Conservation (phyloP, 2,329 filamentous ascomycete species). For the Onygena corvina region DNA sequence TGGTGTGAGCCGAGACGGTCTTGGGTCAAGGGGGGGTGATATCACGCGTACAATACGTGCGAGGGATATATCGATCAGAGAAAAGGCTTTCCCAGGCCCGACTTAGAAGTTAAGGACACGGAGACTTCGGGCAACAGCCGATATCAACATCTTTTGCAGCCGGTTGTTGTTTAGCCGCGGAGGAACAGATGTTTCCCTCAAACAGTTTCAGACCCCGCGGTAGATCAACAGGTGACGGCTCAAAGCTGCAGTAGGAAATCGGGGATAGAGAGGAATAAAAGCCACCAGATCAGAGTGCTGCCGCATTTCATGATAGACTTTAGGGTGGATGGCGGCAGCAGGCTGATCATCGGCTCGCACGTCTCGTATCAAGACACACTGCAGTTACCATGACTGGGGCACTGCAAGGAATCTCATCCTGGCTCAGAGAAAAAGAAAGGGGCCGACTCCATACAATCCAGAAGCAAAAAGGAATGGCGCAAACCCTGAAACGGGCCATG, state of each 20-base stretch:
- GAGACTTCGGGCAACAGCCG: background rate
- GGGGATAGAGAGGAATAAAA: conserved; percentile 3
- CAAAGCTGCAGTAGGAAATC: conserved; percentile 3
- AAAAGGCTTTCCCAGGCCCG: background rate
- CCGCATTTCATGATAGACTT: conserved; percentile 2
- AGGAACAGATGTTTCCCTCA: background rate
- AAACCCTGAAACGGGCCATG: conserved; percentile 2
- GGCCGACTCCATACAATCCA: background rate
- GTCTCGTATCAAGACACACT: conserved; percentile 5
- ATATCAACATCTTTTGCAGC: conserved; percentile 4
- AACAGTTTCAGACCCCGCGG: background rate
- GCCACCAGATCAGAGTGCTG: background rate
- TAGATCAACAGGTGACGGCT: conserved; percentile 5
- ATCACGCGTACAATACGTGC: background rate
- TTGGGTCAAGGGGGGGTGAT: too few species aligned
- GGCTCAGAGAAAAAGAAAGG: background rate
- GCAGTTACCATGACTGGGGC: background rate
- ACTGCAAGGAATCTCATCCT: background rate
- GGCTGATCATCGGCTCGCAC: conserved; percentile 2
- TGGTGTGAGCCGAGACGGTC: too few species aligned
- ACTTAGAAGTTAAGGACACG: background rate
- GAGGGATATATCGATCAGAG: background rate
- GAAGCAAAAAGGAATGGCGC: conserved; percentile 1
- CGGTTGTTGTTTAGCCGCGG: background rate
- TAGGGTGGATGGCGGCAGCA: conserved; percentile 2